phyloP scores from a whole-genome alignment of 164 flowering plant species.

The Tetracentron sinense region DNA sequence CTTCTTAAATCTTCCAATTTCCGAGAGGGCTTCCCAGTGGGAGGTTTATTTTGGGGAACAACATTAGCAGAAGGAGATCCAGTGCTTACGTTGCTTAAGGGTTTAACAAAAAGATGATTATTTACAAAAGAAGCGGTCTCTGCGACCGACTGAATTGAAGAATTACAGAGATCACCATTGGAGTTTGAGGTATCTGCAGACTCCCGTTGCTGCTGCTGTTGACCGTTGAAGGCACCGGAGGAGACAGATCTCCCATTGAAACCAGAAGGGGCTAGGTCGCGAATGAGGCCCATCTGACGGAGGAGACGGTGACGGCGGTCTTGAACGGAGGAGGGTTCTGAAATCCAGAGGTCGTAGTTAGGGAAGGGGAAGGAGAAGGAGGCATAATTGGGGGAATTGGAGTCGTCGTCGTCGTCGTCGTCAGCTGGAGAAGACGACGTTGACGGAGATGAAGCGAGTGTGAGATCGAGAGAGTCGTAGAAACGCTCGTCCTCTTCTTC shows the following conservation, averaged over 20 bases:
- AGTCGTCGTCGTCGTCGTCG: constrained; percentile 38
- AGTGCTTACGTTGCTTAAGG: constrained; percentile 21
- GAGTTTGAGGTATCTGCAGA: not conserved
- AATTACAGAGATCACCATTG: constrained; percentile 17
- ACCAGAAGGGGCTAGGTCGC: constrained; percentile 48
- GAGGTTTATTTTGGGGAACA: constrained; percentile 46
- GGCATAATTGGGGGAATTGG: constrained; percentile 16
- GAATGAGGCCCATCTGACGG: constrained; percentile 63
- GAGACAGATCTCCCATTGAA: constrained; percentile 34
- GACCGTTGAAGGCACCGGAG: constrained; percentile 23
- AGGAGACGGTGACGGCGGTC: constrained; percentile 79
- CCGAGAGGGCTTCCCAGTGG: constrained; percentile 37
- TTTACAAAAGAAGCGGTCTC: constrained; percentile 22
- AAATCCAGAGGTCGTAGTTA: constrained; percentile 81
- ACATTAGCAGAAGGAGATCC: constrained; percentile 18
- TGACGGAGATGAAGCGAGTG: constrained; percentile 58
- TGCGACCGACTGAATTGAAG: constrained; percentile 13
- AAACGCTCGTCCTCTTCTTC: constrained; percentile 53
- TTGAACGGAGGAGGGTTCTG: constrained; percentile 69
- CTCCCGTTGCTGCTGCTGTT: not conserved
- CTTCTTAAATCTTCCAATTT: constrained; percentile 23
- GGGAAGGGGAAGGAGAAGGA: constrained; percentile 43
- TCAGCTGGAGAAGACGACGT: no score
- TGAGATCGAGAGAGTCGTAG: constrained; percentile 88
- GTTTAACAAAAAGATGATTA: constrained; percentile 22